phyloP scores from a whole-genome alignment of 176 grass and related monocot genomes.

The Microstegium vimineum region DNA sequence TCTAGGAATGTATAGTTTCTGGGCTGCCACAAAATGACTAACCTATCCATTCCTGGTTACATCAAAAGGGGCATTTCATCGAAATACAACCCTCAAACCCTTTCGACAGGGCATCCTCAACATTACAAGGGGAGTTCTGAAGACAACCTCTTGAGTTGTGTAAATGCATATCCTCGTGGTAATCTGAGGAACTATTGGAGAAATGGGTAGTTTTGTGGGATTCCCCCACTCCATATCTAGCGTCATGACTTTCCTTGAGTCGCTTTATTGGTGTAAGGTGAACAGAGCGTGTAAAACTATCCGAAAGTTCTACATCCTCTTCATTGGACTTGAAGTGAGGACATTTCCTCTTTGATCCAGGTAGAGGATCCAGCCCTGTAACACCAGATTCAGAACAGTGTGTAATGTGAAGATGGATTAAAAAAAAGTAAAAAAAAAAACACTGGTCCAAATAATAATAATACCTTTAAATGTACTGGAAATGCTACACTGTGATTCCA shows the following conservation, averaged over 20 bases:
- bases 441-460: slow-evolving; percentile 34
- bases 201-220: slow-evolving; percentile 28
- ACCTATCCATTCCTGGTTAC: slow-evolving; percentile 29
- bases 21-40: neutral
- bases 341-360: slow-evolving; percentile 90
- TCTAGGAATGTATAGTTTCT: slow-evolving; percentile 7
- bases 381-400: slow-evolving; percentile 18
- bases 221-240: slow-evolving; percentile 31
- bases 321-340: slow-evolving; percentile 37
- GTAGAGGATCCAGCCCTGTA: slow-evolving; percentile 73
- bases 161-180: slow-evolving; percentile 36
- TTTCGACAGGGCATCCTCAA: slow-evolving; percentile 66
- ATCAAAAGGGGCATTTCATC: slow-evolving; percentile 57
- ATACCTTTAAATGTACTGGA: slow-evolving; percentile 80
- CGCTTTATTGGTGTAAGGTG: slow-evolving; percentile 53
- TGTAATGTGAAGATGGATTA: neutral
- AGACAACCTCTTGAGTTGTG: slow-evolving; percentile 54
- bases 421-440: neutral
- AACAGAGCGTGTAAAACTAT: slow-evolving; percentile 38
- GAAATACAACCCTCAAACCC: slow-evolving; percentile 73
- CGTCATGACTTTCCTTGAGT: slow-evolving; percentile 35
- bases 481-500: slow-evolving; percentile 63
- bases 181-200: slow-evolving; percentile 34
- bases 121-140: slow-evolving; percentile 56
- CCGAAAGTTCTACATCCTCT: slow-evolving; percentile 46